Conservation (phyloP, 805 yeast genomes). For the Ogataea chonburiensis region DNA sequence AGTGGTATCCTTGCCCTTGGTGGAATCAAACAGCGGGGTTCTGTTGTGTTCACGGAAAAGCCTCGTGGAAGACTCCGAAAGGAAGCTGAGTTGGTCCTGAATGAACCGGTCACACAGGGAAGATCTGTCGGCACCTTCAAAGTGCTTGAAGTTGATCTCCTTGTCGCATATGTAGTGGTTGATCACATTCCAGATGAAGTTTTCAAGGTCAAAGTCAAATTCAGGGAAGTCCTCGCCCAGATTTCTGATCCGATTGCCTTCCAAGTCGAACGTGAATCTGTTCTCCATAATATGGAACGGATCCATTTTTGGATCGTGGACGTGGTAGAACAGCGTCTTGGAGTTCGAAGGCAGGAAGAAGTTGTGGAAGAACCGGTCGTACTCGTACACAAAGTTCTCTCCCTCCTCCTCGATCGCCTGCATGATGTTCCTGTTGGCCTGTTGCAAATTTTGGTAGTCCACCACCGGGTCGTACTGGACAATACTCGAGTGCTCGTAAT, state of each 20-base stretch:
- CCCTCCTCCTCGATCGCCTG: slow-evolving; percentile 25
- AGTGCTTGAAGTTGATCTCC: slow-evolving; percentile 23
- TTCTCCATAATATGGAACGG: slow-evolving; percentile 42
- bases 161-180: slow-evolving; percentile 35
- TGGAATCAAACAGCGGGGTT: slow-evolving; percentile 2
- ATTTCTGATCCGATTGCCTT: slow-evolving; percentile 33
- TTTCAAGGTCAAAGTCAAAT: slow-evolving; percentile 34
- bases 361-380: slow-evolving; percentile 28
- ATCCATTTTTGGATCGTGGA: slow-evolving; percentile 55
- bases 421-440: slow-evolving; percentile 22
- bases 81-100: slow-evolving; percentile 27
- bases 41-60: slow-evolving; percentile 22
- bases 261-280: slow-evolving; percentile 30
- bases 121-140: slow-evolving; percentile 24
- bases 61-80: slow-evolving; percentile 23
- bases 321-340: slow-evolving; percentile 41
- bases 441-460: slow-evolving; percentile 31
- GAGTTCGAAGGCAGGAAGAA: slow-evolving; percentile 30
- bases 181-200: slow-evolving; percentile 34
- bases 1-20: slow-evolving; percentile 4
- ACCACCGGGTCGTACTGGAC: slow-evolving; percentile 36
- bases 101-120: slow-evolving; percentile 30
- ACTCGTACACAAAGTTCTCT: slow-evolving; percentile 28
- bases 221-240: slow-evolving; percentile 36
- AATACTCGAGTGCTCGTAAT: slow-evolving; percentile 36